Evolutionary conservation across 768 basidiomycete genomes (phyloP).

Genomic region (Rhodotorula kratochvilovae): DNA sequence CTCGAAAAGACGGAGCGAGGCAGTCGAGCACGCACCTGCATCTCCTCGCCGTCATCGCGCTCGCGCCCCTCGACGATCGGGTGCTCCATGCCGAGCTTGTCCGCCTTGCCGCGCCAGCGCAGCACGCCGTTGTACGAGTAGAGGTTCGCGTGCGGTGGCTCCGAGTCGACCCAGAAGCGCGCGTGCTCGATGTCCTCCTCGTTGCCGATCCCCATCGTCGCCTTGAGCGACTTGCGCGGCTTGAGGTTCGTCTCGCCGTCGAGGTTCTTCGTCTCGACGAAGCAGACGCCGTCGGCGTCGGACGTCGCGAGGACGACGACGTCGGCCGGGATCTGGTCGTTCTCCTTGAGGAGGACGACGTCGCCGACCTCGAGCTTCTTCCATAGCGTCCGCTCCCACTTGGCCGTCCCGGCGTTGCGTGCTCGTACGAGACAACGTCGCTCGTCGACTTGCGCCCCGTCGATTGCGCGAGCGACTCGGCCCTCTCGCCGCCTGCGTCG

Average conservation of each 20-base stretch:
- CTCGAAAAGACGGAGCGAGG: background rate
- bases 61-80: constrained; percentile 31
- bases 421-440: constrained; percentile 78
- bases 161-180: constrained; percentile 82
- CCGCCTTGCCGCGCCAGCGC: constrained; percentile 60
- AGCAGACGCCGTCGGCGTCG: constrained; percentile 85
- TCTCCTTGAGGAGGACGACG: constrained; percentile 78
- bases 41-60: constrained; percentile 37
- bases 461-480: constrained; percentile 24
- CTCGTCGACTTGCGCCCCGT: constrained; percentile 47
- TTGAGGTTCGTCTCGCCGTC: constrained; percentile 98
- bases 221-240: constrained; percentile 68
- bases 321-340: constrained; percentile 95
- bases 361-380: constrained; percentile 99
- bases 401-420: constrained; percentile 65
- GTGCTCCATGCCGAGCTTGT: constrained; percentile 51
- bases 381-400: constrained; percentile 95
- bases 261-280: constrained; percentile 94
- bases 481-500: no score
- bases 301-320: constrained; percentile 88
- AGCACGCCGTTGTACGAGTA: constrained; percentile 85
- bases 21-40: constrained; percentile 6
- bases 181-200: constrained; percentile 89
- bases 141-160: constrained; percentile 87
- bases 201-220: constrained; percentile 66